A percentile compares a stretch with the other conserved stretches of the same genome.
Conservation (phyloP, 164 flowering plant species). For the Vitis labrusca region DNA sequence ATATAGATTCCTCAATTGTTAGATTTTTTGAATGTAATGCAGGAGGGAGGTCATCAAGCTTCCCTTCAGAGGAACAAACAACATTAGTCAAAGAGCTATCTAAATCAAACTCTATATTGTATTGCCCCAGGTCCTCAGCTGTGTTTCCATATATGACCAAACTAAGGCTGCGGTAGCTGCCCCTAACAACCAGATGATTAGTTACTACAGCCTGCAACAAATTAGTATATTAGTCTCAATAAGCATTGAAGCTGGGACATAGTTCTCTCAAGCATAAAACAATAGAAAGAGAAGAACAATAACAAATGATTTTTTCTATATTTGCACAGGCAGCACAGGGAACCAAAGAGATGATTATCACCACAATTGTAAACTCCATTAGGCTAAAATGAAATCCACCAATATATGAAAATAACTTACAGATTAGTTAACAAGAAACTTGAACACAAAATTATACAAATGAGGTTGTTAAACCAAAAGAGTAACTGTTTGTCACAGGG, state of each 20-base stretch:
- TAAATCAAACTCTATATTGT: conserved; percentile 82
- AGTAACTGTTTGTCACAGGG: too few relatives aligned
- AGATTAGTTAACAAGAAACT: too few relatives aligned
- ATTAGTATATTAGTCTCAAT: conserved; percentile 2
- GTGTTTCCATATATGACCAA: conserved; percentile 94
- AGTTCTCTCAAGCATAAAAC: background rate
- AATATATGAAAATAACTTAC: too few relatives aligned
- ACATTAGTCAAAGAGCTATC: conserved; percentile 79
- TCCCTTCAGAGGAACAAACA: conserved; percentile 70
- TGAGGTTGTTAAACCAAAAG: too few relatives aligned
- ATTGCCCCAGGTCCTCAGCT: conserved; percentile 95
- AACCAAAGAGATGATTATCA: background rate
- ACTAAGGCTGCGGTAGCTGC: conserved; percentile 95
- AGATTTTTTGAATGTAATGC: conserved; percentile 50
- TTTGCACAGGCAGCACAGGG: too few relatives aligned
- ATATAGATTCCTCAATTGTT: conserved; percentile 55
- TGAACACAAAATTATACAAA: too few relatives aligned
- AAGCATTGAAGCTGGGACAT: background rate
- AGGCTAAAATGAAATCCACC: background rate
- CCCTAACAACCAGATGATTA: conserved; percentile 90
- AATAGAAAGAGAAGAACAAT: background rate
- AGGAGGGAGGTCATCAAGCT: conserved; percentile 91
- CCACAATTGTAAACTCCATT: background rate
- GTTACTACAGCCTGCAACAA: conserved; percentile 88
- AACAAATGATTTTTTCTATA: background rate